Evolutionary conservation across 2,329 filamentous ascomycete species (phyloP).

Genomic region (Lachnellula cervina): DNA sequence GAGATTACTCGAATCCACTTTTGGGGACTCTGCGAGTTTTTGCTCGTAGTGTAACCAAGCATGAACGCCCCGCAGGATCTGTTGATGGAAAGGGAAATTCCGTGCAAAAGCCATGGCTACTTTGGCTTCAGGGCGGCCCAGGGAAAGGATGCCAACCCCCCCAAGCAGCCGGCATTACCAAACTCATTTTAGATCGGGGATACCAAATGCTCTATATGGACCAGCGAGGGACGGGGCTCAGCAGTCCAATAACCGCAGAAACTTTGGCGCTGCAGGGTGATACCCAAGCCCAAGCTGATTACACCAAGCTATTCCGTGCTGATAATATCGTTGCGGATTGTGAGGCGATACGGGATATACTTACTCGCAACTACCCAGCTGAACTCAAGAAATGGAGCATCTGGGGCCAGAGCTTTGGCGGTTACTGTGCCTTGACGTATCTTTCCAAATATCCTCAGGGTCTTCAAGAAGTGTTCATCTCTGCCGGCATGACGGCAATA

Average conservation of each 20-base stretch:
- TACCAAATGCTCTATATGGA: slow-evolving; percentile 88
- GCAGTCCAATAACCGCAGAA: slow-evolving; percentile 69
- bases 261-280: slow-evolving; percentile 64
- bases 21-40: slow-evolving; percentile 67
- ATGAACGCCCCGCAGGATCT: slow-evolving; percentile 48
- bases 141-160: slow-evolving; percentile 73
- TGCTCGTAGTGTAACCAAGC: slow-evolving; percentile 65
- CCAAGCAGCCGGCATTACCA: slow-evolving; percentile 64
- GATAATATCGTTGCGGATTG: slow-evolving; percentile 87
- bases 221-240: slow-evolving; percentile 83
- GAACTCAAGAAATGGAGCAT: slow-evolving; percentile 72
- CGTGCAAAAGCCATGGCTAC: slow-evolving; percentile 52
- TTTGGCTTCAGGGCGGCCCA: slow-evolving; percentile 83
- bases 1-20: slow-evolving; percentile 63
- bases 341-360: slow-evolving; percentile 73
- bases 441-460: slow-evolving; percentile 75
- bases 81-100: slow-evolving; percentile 32
- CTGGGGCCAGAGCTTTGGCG: slow-evolving; percentile 88
- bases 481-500: slow-evolving; percentile 77
- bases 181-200: slow-evolving; percentile 66
- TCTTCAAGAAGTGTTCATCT: slow-evolving; percentile 76
- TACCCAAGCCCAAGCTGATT: slow-evolving; percentile 65
- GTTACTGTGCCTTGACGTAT: slow-evolving; percentile 80
- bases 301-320: slow-evolving; percentile 79
- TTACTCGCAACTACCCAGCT: slow-evolving; percentile 65